Evolutionary conservation across 2,329 filamentous ascomycete species (phyloP).

Genomic region (Ceratocystis lukuohia): DNA sequence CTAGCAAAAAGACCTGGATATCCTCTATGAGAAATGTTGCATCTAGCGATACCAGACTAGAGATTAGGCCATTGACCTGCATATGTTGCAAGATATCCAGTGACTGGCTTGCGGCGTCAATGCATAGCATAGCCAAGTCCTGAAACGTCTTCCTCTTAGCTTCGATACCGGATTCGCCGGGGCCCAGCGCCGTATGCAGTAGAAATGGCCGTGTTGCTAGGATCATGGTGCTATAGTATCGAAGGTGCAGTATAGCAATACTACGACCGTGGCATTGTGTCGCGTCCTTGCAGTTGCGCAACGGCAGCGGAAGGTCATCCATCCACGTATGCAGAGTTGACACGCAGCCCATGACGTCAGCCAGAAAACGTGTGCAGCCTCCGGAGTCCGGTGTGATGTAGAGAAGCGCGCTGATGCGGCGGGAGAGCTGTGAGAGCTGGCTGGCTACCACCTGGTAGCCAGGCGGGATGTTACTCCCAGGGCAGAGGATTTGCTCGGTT

Average conservation of each 20-base stretch:
- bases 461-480: slow-evolving; percentile 24
- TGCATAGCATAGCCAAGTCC: slow-evolving; percentile 21
- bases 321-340: slow-evolving; percentile 22
- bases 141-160: slow-evolving; percentile 22
- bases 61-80: slow-evolving; percentile 21
- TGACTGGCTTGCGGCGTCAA: slow-evolving; percentile 22
- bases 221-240: slow-evolving; percentile 18
- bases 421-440: slow-evolving; percentile 22
- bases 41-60: slow-evolving; percentile 23
- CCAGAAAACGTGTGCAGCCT: slow-evolving; percentile 17
- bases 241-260: slow-evolving; percentile 22
- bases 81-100: slow-evolving; percentile 21
- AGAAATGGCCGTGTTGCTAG: slow-evolving; percentile 22
- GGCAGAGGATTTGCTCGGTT: slow-evolving; percentile 22
- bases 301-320: slow-evolving; percentile 22
- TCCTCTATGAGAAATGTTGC: slow-evolving; percentile 22
- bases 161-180: slow-evolving; percentile 13
- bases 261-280: slow-evolving; percentile 23
- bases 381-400: not conserved
- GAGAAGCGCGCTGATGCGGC: slow-evolving; percentile 19
- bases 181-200: slow-evolving; percentile 21
- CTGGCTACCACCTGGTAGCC: slow-evolving; percentile 23
- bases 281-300: slow-evolving; percentile 21
- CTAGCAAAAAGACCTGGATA: slow-evolving; percentile 24
- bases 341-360: slow-evolving; percentile 21